These are phyloP conservation scores for Terfezia boudieri DNA, from an alignment of 495 filamentous ascomycete genomes.

Conservation along the genomic window DNA sequence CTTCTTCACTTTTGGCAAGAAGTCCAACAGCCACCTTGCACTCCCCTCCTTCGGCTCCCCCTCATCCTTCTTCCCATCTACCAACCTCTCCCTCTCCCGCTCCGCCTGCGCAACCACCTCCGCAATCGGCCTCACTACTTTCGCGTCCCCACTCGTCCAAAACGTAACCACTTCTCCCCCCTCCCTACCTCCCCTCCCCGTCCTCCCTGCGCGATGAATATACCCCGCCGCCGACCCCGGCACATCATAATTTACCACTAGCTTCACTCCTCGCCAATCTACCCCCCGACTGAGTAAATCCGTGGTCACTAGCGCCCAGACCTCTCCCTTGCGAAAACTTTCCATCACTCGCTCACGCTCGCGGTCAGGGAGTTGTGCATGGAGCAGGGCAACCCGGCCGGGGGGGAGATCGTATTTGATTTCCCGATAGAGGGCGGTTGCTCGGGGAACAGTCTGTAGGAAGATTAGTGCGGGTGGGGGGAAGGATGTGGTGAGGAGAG, in stretches of 20 bases:
- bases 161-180: constrained; percentile 85
- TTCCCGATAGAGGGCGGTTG: constrained; percentile 66
- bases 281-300: constrained; percentile 77
- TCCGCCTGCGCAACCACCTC: constrained; percentile 77
- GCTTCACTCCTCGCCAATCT: constrained; percentile 79
- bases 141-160: constrained; percentile 86
- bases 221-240: constrained; percentile 60
- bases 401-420: constrained; percentile 83
- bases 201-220: constrained; percentile 81
- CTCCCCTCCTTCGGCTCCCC: neutral
- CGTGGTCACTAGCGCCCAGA: constrained; percentile 91
- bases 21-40: constrained; percentile 64
- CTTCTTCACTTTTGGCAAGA: constrained; percentile 61
- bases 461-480: constrained; percentile 82
- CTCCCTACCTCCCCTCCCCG: constrained; percentile 65
- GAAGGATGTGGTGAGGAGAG: constrained; percentile 56
- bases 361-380: constrained; percentile 59
- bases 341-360: constrained; percentile 62
- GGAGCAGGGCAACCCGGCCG: constrained; percentile 76
- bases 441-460: constrained; percentile 80
- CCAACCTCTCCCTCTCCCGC: constrained; percentile 29
- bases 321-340: constrained; percentile 71
- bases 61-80: constrained; percentile 16
- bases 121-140: constrained; percentile 72
- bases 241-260: constrained; percentile 89